Evolutionary conservation across 208 protist genomes (phyloP).

Genomic region (Leptomonas pyrrhocoris): DNA sequence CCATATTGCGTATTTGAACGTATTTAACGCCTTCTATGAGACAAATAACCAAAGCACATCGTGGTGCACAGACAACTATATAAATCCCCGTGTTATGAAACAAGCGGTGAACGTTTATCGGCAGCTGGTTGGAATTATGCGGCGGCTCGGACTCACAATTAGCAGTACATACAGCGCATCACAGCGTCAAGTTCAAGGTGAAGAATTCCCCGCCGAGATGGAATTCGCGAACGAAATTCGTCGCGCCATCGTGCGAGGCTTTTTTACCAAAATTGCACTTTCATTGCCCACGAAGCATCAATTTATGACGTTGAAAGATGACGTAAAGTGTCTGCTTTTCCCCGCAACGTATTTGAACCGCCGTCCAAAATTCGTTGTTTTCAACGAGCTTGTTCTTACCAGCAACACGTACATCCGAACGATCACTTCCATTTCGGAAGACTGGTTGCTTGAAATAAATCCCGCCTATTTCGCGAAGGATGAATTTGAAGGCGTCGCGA

Average conservation of each 20-base stretch:
- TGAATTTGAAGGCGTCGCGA: slow-evolving; percentile 79
- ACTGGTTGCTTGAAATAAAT: slow-evolving; percentile 92
- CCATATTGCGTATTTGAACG: slow-evolving; percentile 95
- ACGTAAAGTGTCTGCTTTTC: slow-evolving; percentile 93
- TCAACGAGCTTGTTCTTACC: slow-evolving; percentile 97
- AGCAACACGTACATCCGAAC: slow-evolving; percentile 97
- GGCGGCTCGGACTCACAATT: slow-evolving; percentile 51
- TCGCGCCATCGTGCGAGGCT: slow-evolving; percentile 92
- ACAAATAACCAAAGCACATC: slow-evolving; percentile 52
- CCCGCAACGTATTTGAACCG: slow-evolving; percentile 91
- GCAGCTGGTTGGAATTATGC: slow-evolving; percentile 95
- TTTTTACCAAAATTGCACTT: slow-evolving; percentile 97
- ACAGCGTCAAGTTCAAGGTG: slow-evolving; percentile 20
- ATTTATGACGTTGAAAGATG: slow-evolving; percentile 96
- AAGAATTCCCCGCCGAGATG: slow-evolving; percentile 31
- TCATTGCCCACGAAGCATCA: slow-evolving; percentile 95
- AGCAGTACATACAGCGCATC: slow-evolving; percentile 64
- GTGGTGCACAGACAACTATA: slow-evolving; percentile 98
- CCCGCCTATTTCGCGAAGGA: slow-evolving; percentile 87
- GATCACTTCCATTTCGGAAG: slow-evolving; percentile 93
- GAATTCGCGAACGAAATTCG: slow-evolving; percentile 90
- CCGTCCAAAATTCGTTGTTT: slow-evolving; percentile 98
- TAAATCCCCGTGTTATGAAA: slow-evolving; percentile 95
- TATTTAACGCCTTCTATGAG: slow-evolving; percentile 90
- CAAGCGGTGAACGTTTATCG: slow-evolving; percentile 95